Evolutionary conservation across 2,329 filamentous ascomycete genomes (phyloP).

Genomic region (Pezicula neosporulosa): DNA sequence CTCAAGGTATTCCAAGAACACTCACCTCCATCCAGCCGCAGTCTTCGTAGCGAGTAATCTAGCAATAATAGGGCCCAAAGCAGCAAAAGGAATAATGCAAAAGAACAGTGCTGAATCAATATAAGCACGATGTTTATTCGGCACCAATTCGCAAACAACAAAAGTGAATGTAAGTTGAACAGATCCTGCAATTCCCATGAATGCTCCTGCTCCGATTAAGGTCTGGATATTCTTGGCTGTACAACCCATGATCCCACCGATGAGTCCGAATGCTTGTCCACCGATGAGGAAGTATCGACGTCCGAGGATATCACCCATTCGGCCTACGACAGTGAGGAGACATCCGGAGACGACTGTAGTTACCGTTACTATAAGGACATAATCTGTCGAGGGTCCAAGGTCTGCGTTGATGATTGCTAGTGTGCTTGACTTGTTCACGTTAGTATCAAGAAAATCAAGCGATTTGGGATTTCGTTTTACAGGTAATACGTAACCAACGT

Average conservation of each 20-base stretch:
- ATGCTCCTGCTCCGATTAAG: conserved; percentile 33
- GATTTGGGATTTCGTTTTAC: neutral
- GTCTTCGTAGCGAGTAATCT: conserved; percentile 1
- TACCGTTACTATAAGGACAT: neutral
- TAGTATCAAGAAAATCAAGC: neutral
- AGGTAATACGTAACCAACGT: no score
- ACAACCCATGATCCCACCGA: conserved; percentile 35
- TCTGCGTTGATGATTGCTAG: neutral
- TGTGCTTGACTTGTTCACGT: neutral
- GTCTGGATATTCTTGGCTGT: conserved; percentile 32
- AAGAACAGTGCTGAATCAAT: conserved; percentile 31
- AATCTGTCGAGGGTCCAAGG: neutral
- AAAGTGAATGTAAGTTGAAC: conserved; percentile 34
- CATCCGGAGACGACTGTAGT: no score
- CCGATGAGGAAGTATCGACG: conserved; percentile 29
- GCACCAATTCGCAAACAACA: conserved; percentile 34
- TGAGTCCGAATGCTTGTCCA: conserved; percentile 27
- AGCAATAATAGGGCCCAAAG: conserved; percentile 20
- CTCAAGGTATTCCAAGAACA: no score
- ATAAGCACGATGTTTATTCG: conserved; percentile 32
- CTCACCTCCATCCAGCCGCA: conserved; percentile 4
- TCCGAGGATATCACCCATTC: conserved; percentile 32
- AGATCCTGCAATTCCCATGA: conserved; percentile 34
- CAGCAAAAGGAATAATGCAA: conserved; percentile 27
- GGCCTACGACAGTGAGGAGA: conserved; percentile 17